Base-by-base conservation (phyloP, 2,329 filamentous ascomycete species). In the Trichoderma harzianum region DNA sequence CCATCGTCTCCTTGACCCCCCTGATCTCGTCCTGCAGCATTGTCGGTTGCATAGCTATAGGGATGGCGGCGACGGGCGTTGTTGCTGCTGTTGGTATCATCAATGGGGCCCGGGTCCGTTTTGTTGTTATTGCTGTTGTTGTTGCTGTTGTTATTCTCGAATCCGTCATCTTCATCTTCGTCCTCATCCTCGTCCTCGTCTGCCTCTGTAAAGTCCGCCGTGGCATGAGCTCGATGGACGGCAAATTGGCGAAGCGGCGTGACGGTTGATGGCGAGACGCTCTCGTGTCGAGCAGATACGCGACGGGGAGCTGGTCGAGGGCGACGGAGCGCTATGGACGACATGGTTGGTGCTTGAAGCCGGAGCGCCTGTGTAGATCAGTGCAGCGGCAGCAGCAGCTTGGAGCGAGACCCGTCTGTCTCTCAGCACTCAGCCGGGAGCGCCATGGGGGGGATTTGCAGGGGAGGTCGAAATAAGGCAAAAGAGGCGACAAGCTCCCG, bases 191-290 rank as follows among this genome's bases (percentile, higher is more conserved):
- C 84, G 36, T 86, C 84, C 70, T 86, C 87, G 72, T 90, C 89
- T 47, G 85, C 87, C 77, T 91, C 89, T 62, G 89, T 91, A 74
- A 90, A 91, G 78, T 91, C 89, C 72, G 89, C 89, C 3, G 87
- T 88, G 70, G 89, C 88, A 79, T 89, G 87, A 73, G 85, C 77
- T 70, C 79, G 77, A 36, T 75, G 73, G 24, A 73, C 73, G 58
- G 78, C 77, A 43, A 76, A 76, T 63, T 76, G 76, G 32, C 77
- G 79, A 66, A 75, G 74, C 34, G 75, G 74, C 11, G 74, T 76
- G 21, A 78, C 76, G n/a, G 79, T 76, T 10, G 80, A 79, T 24
- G 79, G 77, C 32, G 80, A 81, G 65, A 74, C 74, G 73, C 77
- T 77, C 69, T 76, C 76, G 70, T 77, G 76, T 67, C 74, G 78